phyloP scores from a whole-genome alignment of 106 monocot species.

The Acanthochlamys bracteata region DNA sequence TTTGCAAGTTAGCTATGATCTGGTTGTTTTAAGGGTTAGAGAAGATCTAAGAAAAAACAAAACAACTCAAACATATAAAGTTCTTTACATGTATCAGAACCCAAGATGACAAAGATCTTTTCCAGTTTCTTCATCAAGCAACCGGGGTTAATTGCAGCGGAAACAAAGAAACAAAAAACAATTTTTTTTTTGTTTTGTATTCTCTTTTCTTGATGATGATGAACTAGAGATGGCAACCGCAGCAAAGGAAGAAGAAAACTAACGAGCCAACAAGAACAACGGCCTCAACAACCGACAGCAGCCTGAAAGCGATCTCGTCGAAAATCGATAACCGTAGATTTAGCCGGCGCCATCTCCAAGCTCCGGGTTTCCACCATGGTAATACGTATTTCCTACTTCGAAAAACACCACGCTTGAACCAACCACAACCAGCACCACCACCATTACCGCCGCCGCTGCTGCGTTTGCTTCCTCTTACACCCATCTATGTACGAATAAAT shows the following conservation, averaged over 20 bases:
- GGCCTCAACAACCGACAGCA: constrained; percentile 6
- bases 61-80: no score
- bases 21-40: no score
- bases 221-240: constrained; percentile 9
- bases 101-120: no score
- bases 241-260: constrained; percentile 15
- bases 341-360: constrained; percentile 2
- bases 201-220: not conserved
- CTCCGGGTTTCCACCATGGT: not conserved
- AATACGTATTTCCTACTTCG: not conserved
- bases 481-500: not conserved
- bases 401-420: not conserved
- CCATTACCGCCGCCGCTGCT: not conserved
- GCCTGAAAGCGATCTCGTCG: constrained; percentile 2
- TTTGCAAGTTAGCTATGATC: no score
- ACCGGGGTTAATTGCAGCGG: no score
- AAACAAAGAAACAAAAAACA: no score
- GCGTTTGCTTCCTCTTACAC: not conserved
- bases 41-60: no score
- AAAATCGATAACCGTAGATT: not conserved
- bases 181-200: no score
- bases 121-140: no score
- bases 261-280: constrained; percentile 12
- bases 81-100: no score
- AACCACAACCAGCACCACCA: not conserved